Evolutionary conservation across 805 yeast genomes (phyloP), one percentile per base, ranked within the genome.

Genomic region (Zygotorulaspora danielsina): DNA sequence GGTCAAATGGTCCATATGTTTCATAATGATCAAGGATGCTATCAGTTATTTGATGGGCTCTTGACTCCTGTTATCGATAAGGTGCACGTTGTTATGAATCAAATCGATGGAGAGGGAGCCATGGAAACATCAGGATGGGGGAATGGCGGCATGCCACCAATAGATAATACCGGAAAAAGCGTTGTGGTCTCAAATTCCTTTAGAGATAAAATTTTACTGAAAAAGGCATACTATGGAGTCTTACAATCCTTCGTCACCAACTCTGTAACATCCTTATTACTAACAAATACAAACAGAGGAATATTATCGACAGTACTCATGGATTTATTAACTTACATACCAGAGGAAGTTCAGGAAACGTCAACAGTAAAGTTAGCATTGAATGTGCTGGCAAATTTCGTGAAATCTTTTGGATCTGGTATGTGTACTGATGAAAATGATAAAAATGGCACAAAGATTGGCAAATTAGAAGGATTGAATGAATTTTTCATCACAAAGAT

Each of bases 1-100:
- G 89, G 95, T 4, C 97, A 93, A 64, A 75, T 93, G 45, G 76
- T 84, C 37, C 97, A 90, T 59, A 75, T 72, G 48, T 87, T 81
- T 64, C 75, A 78, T 54, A 70, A 70, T 32, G 81, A 84, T 50
- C 78, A 75, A 30, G 73, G 71, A 31, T 77, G 88, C 38, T 87
- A 84, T 61, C 78, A 79, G 50, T 67, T 90, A 63, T 69, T 90
- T 47, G 78, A 83, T 53, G 79, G 80, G 40, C 66, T 93, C 44
- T 59, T 87, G 42, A 67, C 84, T 0, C 95, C 96, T n/a, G 70
- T 89, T 35, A 66, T 84, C 19, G 69, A 70, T 37, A 84, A 84
- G 53, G 71, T 84, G 6, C 77, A 79, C 51, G 67, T 64, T 20
- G 67, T 71, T 42, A 59, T 83, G 43, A 64, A 67, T 19, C 65